Percentiles rank a stretch among this genome's conserved stretches.
These are phyloP conservation scores for Leptographium lundbergii DNA, from an alignment of 2,329 filamentous ascomycete genomes.

Conservation along the genomic window DNA sequence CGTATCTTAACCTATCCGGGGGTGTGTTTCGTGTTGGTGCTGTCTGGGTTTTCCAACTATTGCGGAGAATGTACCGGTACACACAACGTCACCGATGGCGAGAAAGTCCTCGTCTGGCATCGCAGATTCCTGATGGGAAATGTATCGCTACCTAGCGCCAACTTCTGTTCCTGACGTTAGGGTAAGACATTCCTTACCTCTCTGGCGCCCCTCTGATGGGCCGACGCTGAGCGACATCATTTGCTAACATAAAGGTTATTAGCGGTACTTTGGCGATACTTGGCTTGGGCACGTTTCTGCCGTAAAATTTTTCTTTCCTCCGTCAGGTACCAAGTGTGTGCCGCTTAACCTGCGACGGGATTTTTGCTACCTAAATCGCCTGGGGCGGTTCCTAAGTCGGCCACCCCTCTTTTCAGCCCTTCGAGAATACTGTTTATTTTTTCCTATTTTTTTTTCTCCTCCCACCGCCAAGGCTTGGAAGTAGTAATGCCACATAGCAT, in stretches of 20 bases:
- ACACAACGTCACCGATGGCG: not conserved
- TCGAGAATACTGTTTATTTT: not conserved
- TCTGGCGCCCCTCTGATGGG: not conserved
- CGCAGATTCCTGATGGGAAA: not conserved
- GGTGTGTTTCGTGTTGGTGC: not conserved
- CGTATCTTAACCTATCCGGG: not conserved
- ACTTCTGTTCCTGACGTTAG: not conserved
- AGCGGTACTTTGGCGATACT: not conserved
- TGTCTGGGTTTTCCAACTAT: not conserved
- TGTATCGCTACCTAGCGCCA: not conserved
- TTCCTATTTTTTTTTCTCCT: not conserved
- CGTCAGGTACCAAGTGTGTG: not conserved
- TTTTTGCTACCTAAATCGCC: not conserved
- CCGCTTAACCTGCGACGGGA: not conserved
- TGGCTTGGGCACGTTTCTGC: not conserved
- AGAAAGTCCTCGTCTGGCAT: not conserved
- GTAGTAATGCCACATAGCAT: no score
- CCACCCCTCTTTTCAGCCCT: not conserved
- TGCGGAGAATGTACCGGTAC: not conserved
- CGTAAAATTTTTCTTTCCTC: not conserved
- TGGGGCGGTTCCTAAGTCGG: not conserved
- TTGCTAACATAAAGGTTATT: not conserved
- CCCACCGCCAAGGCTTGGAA: not conserved
- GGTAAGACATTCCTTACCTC: not conserved
- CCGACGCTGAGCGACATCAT: not conserved